Evolutionary conservation across 2,329 filamentous ascomycete genomes (phyloP).

Genomic region (Cyclaneusma minus): DNA sequence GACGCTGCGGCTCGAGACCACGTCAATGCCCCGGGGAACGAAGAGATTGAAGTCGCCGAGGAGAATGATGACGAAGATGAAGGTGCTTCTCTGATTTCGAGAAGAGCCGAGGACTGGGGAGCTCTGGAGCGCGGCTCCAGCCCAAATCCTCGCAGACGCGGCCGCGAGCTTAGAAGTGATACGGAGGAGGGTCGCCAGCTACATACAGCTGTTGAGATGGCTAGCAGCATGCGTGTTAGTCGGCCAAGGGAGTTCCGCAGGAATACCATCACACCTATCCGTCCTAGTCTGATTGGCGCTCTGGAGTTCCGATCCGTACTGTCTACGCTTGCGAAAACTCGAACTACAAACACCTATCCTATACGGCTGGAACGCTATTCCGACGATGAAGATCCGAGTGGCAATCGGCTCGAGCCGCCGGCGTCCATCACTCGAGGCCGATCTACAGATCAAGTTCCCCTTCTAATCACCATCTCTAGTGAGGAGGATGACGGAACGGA

Average conservation of each 20-base stretch:
- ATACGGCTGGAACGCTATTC: slow-evolving; percentile 57
- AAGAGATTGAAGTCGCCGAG: slow-evolving; percentile 44
- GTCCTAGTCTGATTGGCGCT: slow-evolving; percentile 83
- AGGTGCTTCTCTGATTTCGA: slow-evolving; percentile 23
- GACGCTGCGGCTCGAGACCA: slow-evolving; percentile 62
- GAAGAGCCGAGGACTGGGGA: slow-evolving; percentile 17
- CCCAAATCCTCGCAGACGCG: slow-evolving; percentile 17
- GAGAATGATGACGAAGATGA: slow-evolving; percentile 44
- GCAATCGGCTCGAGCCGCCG: no score
- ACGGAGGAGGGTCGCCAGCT: slow-evolving; percentile 40
- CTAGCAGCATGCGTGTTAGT: slow-evolving; percentile 82
- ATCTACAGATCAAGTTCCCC: no score
- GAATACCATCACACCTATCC: slow-evolving; percentile 69
- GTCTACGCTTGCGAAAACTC: slow-evolving; percentile 69
- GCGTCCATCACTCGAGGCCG: no score
- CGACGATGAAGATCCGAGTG: slow-evolving; percentile 35
- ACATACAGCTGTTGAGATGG: slow-evolving; percentile 66
- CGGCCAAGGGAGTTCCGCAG: slow-evolving; percentile 49
- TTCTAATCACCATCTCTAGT: no score
- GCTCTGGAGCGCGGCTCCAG: slow-evolving; percentile 15
- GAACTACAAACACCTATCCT: slow-evolving; percentile 56
- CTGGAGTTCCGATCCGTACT: slow-evolving; percentile 87
- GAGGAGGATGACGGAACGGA: no score
- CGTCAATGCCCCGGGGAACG: slow-evolving; percentile 42
- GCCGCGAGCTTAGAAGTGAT: slow-evolving; percentile 24